phyloP scores from a whole-genome alignment of 345 rosid species.

The Hibiscus tridactylites region DNA sequence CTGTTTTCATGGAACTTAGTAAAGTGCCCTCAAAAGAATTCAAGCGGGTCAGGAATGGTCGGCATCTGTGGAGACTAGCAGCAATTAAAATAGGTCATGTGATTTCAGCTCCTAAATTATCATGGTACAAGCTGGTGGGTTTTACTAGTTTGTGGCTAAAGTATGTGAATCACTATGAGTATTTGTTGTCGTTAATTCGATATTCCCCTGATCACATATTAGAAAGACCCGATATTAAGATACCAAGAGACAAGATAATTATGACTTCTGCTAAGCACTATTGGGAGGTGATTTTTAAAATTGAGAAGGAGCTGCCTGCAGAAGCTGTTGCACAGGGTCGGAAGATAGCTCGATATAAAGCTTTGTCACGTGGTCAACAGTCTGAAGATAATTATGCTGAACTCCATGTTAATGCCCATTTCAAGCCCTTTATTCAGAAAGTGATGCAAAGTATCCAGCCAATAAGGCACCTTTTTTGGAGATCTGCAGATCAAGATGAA shows the following conservation, averaged over 20 bases:
- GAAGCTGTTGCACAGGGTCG: constrained; percentile 82
- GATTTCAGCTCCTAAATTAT: constrained; percentile 47
- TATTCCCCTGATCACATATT: constrained; percentile 41
- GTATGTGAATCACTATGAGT: constrained; percentile 56
- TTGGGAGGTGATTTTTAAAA: constrained; percentile 47
- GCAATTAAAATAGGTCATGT: constrained; percentile 50
- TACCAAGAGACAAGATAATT: constrained; percentile 33
- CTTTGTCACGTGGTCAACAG: constrained; percentile 26
- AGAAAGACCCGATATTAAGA: constrained; percentile 35
- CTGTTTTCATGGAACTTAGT: constrained; percentile 35
- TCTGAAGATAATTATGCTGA: constrained; percentile 23
- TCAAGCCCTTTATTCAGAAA: constrained; percentile 30
- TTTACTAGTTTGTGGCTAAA: constrained; percentile 56
- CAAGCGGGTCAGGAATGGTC: constrained; percentile 50
- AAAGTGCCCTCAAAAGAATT: constrained; percentile 37
- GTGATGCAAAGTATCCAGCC: constrained; percentile 25
- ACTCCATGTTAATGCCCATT: constrained; percentile 16
- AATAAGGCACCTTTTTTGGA: constrained; percentile 17
- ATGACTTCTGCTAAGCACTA: constrained; percentile 37
- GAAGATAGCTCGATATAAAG: constrained; percentile 60
- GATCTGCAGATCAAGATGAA: constrained; percentile 22
- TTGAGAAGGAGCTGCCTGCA: constrained; percentile 67
- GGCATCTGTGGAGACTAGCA: constrained; percentile 71
- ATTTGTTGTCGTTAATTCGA: constrained; percentile 44
- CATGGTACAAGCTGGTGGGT: constrained; percentile 44